A percentile compares a stretch with the other conserved stretches of the same genome.
Evolutionary conservation across 2,329 filamentous ascomycete genomes (phyloP).

Genomic region (Emydomyces testavorans): DNA sequence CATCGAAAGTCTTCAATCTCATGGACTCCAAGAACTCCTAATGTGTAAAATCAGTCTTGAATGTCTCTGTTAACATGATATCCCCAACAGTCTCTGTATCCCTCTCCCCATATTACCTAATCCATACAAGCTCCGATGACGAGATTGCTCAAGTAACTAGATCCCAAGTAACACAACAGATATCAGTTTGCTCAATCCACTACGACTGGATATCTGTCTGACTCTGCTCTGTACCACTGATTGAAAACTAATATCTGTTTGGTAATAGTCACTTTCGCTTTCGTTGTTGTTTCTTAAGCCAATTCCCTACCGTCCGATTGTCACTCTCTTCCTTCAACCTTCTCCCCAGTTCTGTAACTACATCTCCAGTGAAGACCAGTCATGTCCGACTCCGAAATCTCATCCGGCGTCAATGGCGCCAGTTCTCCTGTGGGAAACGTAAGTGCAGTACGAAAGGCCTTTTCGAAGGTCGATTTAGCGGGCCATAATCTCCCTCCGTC

Average conservation of each 20-base stretch:
- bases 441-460: constrained; percentile 32
- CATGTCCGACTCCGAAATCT: constrained; percentile 14
- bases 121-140: constrained; percentile 32
- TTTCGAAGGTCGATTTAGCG: constrained; percentile 60
- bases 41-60: too few species aligned
- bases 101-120: constrained; percentile 8
- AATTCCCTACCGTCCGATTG: background rate
- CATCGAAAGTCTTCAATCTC: background rate
- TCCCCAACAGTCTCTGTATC: too few species aligned
- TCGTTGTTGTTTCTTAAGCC: background rate
- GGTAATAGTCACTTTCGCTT: background rate
- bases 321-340: background rate
- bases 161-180: background rate
- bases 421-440: constrained; percentile 6
- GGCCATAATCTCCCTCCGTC: constrained; percentile 81
- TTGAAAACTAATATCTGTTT: background rate
- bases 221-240: background rate
- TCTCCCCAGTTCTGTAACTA: too few species aligned
- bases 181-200: background rate
- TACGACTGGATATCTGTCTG: background rate
- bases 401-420: constrained; percentile 3
- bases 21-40: too few species aligned
- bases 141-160: constrained; percentile 1
- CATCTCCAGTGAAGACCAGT: constrained; percentile 1
- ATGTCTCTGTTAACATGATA: too few species aligned